Evolutionary conservation across 73 alveolate species (phyloP).

Genomic region (Tetrahymena elliotti): DNA sequence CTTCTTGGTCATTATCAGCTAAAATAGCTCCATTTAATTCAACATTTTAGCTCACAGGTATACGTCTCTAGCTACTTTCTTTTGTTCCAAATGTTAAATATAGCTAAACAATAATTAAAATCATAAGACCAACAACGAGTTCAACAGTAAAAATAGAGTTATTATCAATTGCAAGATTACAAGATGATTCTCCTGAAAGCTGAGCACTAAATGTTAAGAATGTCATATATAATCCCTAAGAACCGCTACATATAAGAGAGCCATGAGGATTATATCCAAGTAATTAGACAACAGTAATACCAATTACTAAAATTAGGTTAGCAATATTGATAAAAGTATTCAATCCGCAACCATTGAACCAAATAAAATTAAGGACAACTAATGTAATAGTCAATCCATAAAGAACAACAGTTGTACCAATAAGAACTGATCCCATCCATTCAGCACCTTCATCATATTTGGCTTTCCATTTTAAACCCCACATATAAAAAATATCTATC

Average conservation of each 20-base stretch:
- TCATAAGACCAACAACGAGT: conserved; percentile 8
- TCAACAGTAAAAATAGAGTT: not conserved
- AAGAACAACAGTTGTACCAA: not conserved
- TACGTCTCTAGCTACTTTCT: not conserved
- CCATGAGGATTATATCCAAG: conserved; percentile 42
- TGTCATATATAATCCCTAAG: conserved; percentile 17
- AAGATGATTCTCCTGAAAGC: conserved; percentile 10
- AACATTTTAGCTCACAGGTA: not conserved
- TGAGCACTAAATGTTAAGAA: conserved; percentile 13
- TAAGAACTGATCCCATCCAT: conserved; percentile 9
- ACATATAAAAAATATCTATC: conserved; percentile 32
- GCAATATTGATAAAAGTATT: conserved; percentile 19
- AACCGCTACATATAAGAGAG: conserved; percentile 8
- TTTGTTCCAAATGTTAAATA: conserved; percentile 38
- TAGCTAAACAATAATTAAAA: conserved; percentile 1
- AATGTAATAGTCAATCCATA: conserved; percentile 25
- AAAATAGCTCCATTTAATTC: not conserved
- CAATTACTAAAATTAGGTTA: conserved; percentile 15
- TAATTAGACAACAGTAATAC: conserved; percentile 21
- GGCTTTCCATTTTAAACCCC: conserved; percentile 34
- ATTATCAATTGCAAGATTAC: conserved; percentile 4
- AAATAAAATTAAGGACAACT: conserved; percentile 13
- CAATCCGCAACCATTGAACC: conserved; percentile 40
- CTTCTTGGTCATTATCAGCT: conserved; percentile 1
- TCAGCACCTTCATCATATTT: conserved; percentile 34